phyloP scores from a whole-genome alignment of 169 alveolate species.

The Cryptosporidium meleagridis region DNA sequence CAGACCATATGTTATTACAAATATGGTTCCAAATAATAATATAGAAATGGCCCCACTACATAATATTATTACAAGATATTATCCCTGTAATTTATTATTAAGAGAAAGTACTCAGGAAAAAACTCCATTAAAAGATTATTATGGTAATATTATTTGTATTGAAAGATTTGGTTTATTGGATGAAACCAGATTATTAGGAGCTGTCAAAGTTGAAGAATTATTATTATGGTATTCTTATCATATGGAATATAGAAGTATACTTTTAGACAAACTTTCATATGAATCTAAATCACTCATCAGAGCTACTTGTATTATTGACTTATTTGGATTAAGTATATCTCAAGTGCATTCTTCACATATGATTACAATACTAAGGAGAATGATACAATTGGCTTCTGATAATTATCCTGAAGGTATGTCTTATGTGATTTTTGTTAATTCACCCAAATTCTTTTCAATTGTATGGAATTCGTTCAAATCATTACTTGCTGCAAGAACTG shows the following conservation, averaged over 20 bases:
- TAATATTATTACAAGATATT: conserved; percentile 50
- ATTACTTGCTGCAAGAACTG: conserved; percentile 72
- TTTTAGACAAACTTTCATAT: conserved; percentile 53
- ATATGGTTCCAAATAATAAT: conserved; percentile 72
- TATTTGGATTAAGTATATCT: conserved; percentile 58
- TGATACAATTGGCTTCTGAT: conserved; percentile 71
- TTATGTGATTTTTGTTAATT: conserved; percentile 61
- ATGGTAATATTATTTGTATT: conserved; percentile 65
- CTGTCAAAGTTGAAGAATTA: conserved; percentile 68
- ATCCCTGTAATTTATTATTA: conserved; percentile 55
- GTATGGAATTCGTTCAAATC: conserved; percentile 74
- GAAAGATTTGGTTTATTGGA: conserved; percentile 70
- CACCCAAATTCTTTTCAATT: conserved; percentile 67
- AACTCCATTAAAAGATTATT: conserved; percentile 50
- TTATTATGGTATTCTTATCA: conserved; percentile 70
- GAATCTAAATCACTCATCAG: conserved; percentile 44
- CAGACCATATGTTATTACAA: conserved; percentile 69
- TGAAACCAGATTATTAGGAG: conserved; percentile 73
- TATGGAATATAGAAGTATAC: conserved; percentile 66
- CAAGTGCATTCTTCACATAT: conserved; percentile 74
- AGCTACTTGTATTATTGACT: conserved; percentile 67
- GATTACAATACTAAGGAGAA: conserved; percentile 57
- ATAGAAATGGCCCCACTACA: conserved; percentile 74
- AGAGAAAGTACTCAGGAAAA: conserved; percentile 47
- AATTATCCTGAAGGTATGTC: conserved; percentile 75